Evolutionary conservation across 306 rosid genomes (phyloP).

Genomic region (Sophora flavescens): DNA sequence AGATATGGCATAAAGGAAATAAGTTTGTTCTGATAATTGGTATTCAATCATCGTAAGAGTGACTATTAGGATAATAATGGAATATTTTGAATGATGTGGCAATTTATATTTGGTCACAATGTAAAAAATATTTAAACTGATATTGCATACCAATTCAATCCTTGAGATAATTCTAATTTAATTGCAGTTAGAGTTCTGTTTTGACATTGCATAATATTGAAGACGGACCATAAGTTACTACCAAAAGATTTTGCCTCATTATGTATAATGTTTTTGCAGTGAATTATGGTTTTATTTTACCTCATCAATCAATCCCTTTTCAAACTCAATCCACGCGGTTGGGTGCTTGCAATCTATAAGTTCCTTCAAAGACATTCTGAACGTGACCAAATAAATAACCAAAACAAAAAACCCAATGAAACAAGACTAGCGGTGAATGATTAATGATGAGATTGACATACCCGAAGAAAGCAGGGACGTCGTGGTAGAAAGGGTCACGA

Average conservation of each 20-base stretch:
- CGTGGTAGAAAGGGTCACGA: constrained; percentile 92
- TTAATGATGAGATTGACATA: constrained; percentile 26
- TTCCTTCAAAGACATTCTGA: constrained; percentile 82
- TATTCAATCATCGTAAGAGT: too few species aligned
- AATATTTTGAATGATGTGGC: too few species aligned
- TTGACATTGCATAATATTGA: constrained; percentile 29
- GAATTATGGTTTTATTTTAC: constrained; percentile 53
- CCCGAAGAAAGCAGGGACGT: constrained; percentile 91
- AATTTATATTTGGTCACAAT: too few species aligned
- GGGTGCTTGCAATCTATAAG: constrained; percentile 86
- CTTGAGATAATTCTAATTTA: neutral
- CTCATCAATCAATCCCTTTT: constrained; percentile 92
- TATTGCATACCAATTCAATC: too few species aligned
- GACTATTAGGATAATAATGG: too few species aligned
- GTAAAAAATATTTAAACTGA: too few species aligned
- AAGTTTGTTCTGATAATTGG: neutral
- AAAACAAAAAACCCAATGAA: neutral
- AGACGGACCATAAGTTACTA: constrained; percentile 7
- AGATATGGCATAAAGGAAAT: neutral
- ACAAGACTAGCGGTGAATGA: neutral
- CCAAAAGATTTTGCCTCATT: neutral
- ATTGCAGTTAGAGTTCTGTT: constrained; percentile 19
- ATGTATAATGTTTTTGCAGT: neutral
- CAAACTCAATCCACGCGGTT: constrained; percentile 85
- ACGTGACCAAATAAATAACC: constrained; percentile 24